phyloP scores from a whole-genome alignment of 2,329 filamentous ascomycete species.

The Colletotrichum gloeosporioides region DNA sequence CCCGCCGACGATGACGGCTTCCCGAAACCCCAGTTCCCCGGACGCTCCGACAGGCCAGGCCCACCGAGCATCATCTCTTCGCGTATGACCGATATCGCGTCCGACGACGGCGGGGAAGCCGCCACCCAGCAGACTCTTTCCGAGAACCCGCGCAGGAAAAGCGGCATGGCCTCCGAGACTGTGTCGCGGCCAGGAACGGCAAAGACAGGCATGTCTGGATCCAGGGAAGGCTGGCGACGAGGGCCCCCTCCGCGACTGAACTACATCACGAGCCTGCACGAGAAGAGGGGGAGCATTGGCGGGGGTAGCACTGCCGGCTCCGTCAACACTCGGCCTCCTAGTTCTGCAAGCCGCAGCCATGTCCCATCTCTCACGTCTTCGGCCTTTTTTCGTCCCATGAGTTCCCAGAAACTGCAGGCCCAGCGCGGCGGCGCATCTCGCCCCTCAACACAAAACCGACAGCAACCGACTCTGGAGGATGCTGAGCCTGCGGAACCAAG shows the following conservation, averaged over 20 bases:
- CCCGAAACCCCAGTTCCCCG: conserved; percentile 43
- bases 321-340: conserved; percentile 46
- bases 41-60: conserved; percentile 46
- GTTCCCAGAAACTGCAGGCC: conserved; percentile 90
- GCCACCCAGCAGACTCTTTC: conserved; percentile 39
- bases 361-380: conserved; percentile 88
- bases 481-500: conserved; percentile 38
- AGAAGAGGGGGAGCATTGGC: conserved; percentile 45
- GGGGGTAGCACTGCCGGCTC: conserved; percentile 40
- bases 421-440: conserved; percentile 72
- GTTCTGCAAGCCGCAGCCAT: conserved; percentile 80
- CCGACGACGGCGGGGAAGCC: conserved; percentile 57
- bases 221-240: conserved; percentile 33
- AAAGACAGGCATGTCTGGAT: conserved; percentile 46
- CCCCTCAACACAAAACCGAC: conserved; percentile 44
- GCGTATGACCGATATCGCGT: conserved; percentile 70
- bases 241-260: conserved; percentile 62
- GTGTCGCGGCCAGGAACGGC: conserved; percentile 61
- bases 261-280: conserved; percentile 44
- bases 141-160: conserved; percentile 10
- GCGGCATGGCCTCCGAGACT: conserved; percentile 40
- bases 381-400: conserved; percentile 96
- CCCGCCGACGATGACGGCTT: conserved; percentile 45
- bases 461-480: conserved; percentile 25
- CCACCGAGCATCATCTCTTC: conserved; percentile 74